Evolutionary conservation across 2,329 filamentous ascomycete species (phyloP), one percentile per base, ranked within the genome.

Genomic region (Fusarium devonianum): DNA sequence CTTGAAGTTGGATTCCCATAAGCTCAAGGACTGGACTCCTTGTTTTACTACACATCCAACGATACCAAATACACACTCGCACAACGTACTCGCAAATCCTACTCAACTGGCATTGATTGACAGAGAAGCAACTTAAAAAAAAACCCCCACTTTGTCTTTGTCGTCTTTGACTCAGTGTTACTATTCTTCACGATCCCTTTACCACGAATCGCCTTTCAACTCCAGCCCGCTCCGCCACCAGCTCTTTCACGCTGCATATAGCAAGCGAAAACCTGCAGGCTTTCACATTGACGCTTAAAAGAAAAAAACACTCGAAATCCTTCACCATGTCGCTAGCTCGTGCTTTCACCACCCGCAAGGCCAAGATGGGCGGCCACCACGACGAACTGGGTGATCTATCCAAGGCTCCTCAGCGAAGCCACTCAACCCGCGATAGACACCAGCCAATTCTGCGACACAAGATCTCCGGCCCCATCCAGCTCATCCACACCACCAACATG

Each of bases 401-500:
- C 37, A 70, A 70, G 49, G 56, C 70, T 28, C 75, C 77, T 14
- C 74, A 77, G 36, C 77, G 80, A 63, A 81, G 76, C 71, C 78
- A 77, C 65, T 78, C 78, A 32, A 73, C 73, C 64, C 63, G 63
- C 25, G 50, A 52, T 43, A 81, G 79, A 69, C 77, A 71, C 52
- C 68, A 69, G 49, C 63, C 64, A 58, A 59, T 71, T 33, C 57
- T 85, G 60, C 83, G 87, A 50, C 72, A 80, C 69, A 87, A 92
- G 76, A 99, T 99, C 69, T 99, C 94, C 1, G 84, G 81, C 3
- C 94, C 94, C 1, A 81, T 96, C 42, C 87, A 92, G 72, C 81
- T 99, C 56, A 79, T 97, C 37, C 95, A 94, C 51, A 96, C 93
- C 5, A 97, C 94, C 63, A 99, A 97, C 73, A 91, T 95, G 83